A percentile compares a stretch with the other conserved stretches of the same genome.
Evolutionary conservation across 116 monocot genomes (phyloP).

Genomic region (Trichopus zeylanicus): DNA sequence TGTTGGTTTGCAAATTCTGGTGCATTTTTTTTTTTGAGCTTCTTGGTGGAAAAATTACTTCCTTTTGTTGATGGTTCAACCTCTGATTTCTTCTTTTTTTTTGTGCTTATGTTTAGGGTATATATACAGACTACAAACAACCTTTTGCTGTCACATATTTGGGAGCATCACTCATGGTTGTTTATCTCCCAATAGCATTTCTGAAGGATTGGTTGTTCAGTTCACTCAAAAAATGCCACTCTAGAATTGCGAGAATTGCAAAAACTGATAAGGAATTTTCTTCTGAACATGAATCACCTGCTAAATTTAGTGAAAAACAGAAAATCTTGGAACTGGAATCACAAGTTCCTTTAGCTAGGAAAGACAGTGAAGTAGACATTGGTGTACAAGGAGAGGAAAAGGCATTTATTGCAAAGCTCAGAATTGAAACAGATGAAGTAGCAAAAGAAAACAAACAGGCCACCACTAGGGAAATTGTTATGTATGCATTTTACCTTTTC

Average conservation of each 20-base stretch:
- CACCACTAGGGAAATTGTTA: slow-evolving; percentile 58
- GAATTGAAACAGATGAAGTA: slow-evolving; percentile 25
- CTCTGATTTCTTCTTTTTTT: not conserved
- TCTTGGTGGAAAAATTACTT: not conserved
- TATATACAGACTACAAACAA: slow-evolving; percentile 92
- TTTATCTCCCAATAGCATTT: slow-evolving; percentile 86
- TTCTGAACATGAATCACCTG: slow-evolving; percentile 35
- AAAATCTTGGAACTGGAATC: slow-evolving; percentile 68
- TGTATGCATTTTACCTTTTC: slow-evolving; percentile 72
- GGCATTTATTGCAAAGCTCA: slow-evolving; percentile 33
- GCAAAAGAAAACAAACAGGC: slow-evolving; percentile 36
- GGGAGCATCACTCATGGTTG: slow-evolving; percentile 91
- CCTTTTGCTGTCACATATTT: slow-evolving; percentile 94
- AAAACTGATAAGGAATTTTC: too few species aligned
- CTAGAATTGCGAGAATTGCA: not conserved
- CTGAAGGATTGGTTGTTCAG: slow-evolving; percentile 61
- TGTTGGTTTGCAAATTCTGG: too few species aligned
- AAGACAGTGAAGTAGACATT: slow-evolving; percentile 55
- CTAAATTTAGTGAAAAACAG: slow-evolving; percentile 33
- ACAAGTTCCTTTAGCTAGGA: slow-evolving; percentile 32
- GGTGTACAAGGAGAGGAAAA: slow-evolving; percentile 39
- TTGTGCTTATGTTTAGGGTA: slow-evolving; percentile 41
- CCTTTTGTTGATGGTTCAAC: not conserved
- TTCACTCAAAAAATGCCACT: not conserved
- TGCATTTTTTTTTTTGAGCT: not conserved